These are phyloP conservation scores for Chlorella sp. DNA, from an alignment of 139 green algal species.

Conservation along the genomic window DNA sequence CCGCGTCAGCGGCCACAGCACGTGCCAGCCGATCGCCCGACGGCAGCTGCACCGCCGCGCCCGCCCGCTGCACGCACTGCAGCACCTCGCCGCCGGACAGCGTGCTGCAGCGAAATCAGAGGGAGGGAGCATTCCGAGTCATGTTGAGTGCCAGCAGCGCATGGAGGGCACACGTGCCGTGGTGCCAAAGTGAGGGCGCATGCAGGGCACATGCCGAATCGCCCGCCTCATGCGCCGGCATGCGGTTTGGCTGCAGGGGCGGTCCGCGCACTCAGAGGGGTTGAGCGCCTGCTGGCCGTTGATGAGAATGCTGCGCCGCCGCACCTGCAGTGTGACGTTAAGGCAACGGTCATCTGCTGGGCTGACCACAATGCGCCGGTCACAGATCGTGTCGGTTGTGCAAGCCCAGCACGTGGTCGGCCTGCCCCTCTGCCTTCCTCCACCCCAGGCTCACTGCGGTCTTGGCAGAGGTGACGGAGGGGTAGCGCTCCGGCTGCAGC, in stretches of 20 bases:
- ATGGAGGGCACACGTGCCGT: too few species aligned
- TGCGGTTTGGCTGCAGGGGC: neutral
- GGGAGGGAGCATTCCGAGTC: too few species aligned
- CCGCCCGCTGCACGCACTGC: conserved; percentile 4
- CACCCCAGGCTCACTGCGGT: neutral
- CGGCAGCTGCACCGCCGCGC: neutral
- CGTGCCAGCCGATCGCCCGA: neutral
- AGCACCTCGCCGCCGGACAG: conserved; percentile 3
- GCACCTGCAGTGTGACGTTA: neutral
- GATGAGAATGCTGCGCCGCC: conserved; percentile 37
- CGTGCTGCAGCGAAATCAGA: neutral
- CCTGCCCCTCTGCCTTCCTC: too few species aligned
- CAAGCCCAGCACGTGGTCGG: too few species aligned
- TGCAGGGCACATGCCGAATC: neutral
- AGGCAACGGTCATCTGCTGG: too few species aligned
- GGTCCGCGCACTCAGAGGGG: neutral
- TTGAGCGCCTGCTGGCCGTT: conserved; percentile 16
- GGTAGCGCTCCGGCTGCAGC: conserved; percentile 24
- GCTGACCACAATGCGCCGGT: too few species aligned
- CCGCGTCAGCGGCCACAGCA: neutral
- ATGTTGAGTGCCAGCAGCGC: neutral
- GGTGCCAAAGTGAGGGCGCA: too few species aligned
- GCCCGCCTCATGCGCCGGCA: neutral
- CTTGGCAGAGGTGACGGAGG: conserved; percentile 36
- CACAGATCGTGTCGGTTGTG: too few species aligned